Evolutionary conservation across 1,139 yeast genomes (phyloP), one percentile per base, ranked within the genome.

Genomic region (Zygotorulaspora mrakii): DNA sequence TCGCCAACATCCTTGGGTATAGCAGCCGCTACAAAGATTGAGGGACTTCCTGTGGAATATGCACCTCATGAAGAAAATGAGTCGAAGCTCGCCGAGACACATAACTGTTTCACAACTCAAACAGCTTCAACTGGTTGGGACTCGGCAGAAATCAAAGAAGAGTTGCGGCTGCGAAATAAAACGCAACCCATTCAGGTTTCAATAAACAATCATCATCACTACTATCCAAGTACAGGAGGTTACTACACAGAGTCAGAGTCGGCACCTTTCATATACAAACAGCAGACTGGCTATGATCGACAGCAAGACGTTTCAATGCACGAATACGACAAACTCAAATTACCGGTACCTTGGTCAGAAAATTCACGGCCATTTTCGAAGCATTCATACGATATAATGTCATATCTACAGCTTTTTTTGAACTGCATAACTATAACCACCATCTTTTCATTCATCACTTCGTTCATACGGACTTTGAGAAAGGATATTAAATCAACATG

Each of bases 401-500:
- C 87, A 25, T 82, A 87, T 49, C 64, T 86, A 24, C 96, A 88
- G 59, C 69, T 87, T 5, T 41, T 76, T 1, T 70, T 85, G 56
- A 88, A 89, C 55, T 60, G 79, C 1, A 54, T 78, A 4, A 69
- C 89, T 28, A 70, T 82, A 21, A 61, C 75, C 2, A 65, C 78
- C 2, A 59, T 84, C 11, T 56, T 81, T 10, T 77, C 76, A 48
- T 67, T 82, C 35, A 65, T 82, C 1, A 68, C 69, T 49, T 61
- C 78, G 1, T 71, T 84, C 49, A 68, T 82, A 12, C 65, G 70
- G 11, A 76, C 91, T 1, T 73, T 89, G 5, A 70, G 76, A 33
- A 68, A 77, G 7, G 98, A 91, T 61, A 80, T 89, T 30, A 76
- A 77, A 73, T 73, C 60, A 76, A 82, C 59, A 69, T 87, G 42